phyloP scores from a whole-genome alignment of 2,329 filamentous ascomycete species.

The Fusarium tjaetaba region DNA sequence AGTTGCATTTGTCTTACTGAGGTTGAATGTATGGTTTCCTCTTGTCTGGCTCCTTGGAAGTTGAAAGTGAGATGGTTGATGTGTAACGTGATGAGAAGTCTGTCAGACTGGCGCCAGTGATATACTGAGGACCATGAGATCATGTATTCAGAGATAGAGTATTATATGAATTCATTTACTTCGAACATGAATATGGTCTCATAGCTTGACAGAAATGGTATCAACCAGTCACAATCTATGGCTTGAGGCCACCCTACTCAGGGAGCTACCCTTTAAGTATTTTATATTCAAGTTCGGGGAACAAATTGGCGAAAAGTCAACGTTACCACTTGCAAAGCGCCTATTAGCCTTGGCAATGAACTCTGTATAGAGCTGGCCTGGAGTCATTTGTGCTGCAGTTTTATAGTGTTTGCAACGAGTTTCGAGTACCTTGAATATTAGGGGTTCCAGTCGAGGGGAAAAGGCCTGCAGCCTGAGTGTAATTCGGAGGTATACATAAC shows the following conservation, averaged over 20 bases:
- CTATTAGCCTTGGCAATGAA: neutral
- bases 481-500: neutral
- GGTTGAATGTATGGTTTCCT: too few relatives aligned
- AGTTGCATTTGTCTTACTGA: too few relatives aligned
- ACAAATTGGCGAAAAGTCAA: neutral
- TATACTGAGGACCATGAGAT: too few relatives aligned
- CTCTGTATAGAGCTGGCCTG: neutral
- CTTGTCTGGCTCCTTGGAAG: too few relatives aligned
- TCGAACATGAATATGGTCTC: neutral
- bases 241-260: neutral
- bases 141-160: neutral
- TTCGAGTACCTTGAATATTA: too few relatives aligned
- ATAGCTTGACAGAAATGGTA: neutral
- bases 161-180: too few relatives aligned
- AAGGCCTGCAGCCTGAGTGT: neutral
- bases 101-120: too few relatives aligned
- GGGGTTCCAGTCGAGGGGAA: neutral
- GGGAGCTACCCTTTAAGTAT: neutral
- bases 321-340: neutral
- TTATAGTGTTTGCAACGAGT: neutral
- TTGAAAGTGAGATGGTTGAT: too few relatives aligned
- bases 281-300: neutral
- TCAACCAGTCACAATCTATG: neutral
- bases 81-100: too few relatives aligned
- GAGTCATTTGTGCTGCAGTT: neutral